Evolutionary conservation across 805 yeast genomes (phyloP).

Genomic region (Pichia sporocuriosa): DNA sequence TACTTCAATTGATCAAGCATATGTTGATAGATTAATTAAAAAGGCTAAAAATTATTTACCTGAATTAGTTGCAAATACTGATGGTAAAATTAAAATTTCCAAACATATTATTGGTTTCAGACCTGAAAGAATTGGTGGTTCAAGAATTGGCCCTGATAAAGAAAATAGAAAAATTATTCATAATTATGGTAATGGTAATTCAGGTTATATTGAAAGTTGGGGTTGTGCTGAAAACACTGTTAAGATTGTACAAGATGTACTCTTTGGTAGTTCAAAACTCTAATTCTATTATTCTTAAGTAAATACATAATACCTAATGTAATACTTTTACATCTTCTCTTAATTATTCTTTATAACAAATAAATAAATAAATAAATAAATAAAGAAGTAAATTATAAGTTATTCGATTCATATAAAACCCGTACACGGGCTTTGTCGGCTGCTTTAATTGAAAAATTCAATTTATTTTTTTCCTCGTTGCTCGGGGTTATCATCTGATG

Average conservation of each 20-base stretch:
- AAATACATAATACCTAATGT: too few relatives aligned
- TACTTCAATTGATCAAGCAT: conserved; percentile 37
- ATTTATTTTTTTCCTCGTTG: too few relatives aligned
- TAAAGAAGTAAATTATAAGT: too few relatives aligned
- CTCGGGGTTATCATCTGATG: too few relatives aligned
- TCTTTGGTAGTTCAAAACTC: conserved; percentile 4
- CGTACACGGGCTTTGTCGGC: too few relatives aligned
- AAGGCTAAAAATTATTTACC: conserved; percentile 47
- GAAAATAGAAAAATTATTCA: conserved; percentile 36
- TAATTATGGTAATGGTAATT: conserved; percentile 47
- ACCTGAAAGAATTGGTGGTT: conserved; percentile 57
- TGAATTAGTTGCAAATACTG: conserved; percentile 30
- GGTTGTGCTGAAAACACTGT: conserved; percentile 41
- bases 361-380: too few relatives aligned
- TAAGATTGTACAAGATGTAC: conserved; percentile 1
- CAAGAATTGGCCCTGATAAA: conserved; percentile 35
- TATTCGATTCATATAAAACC: too few relatives aligned
- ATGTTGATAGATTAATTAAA: conserved; percentile 37
- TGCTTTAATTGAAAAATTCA: too few relatives aligned
- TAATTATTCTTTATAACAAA: too few relatives aligned
- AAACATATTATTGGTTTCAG: conserved; percentile 61
- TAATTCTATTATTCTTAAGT: neutral
- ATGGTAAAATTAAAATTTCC: conserved; percentile 35
- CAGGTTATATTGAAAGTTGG: conserved; percentile 35
- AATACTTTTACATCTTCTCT: too few relatives aligned